Conservation (phyloP, 352 stramenopile species). For the Nothophytophthora sp. region DNA sequence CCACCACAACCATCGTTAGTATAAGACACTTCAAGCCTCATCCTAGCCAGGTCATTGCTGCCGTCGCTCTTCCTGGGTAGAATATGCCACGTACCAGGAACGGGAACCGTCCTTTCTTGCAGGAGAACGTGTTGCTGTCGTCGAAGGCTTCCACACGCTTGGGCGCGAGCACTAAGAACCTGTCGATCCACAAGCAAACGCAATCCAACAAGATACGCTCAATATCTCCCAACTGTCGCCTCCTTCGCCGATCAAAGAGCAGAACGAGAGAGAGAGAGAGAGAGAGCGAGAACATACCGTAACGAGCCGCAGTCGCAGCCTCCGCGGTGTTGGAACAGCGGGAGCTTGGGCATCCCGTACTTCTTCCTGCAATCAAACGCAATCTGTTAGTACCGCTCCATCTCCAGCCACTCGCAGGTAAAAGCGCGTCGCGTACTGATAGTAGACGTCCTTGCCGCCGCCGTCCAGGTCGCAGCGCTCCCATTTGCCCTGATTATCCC, state of each 20-base stretch:
- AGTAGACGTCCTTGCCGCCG: constrained; percentile 70
- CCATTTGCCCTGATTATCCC: constrained; percentile 55
- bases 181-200: constrained; percentile 19
- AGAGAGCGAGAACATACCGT: too few species aligned
- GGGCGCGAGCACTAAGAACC: constrained; percentile 73
- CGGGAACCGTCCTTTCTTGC: constrained; percentile 81
- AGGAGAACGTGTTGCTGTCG: constrained; percentile 81
- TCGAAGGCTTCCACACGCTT: constrained; percentile 82
- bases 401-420: too few species aligned
- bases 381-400: too few species aligned
- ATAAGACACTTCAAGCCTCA: too few species aligned
- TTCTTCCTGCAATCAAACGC: too few species aligned
- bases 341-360: constrained; percentile 68
- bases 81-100: constrained; percentile 62
- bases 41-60: too few species aligned
- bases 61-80: neutral
- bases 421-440: constrained; percentile 60
- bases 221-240: too few species aligned
- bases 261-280: too few species aligned
- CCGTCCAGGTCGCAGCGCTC: constrained; percentile 50
- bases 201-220: too few species aligned
- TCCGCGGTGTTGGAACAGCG: constrained; percentile 75
- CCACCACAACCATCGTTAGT: too few species aligned
- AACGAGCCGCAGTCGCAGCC: constrained; percentile 72
- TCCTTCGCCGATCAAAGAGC: too few species aligned